Conservation (phyloP, 2,329 filamentous ascomycete species). For the Diaporthe sp. region DNA sequence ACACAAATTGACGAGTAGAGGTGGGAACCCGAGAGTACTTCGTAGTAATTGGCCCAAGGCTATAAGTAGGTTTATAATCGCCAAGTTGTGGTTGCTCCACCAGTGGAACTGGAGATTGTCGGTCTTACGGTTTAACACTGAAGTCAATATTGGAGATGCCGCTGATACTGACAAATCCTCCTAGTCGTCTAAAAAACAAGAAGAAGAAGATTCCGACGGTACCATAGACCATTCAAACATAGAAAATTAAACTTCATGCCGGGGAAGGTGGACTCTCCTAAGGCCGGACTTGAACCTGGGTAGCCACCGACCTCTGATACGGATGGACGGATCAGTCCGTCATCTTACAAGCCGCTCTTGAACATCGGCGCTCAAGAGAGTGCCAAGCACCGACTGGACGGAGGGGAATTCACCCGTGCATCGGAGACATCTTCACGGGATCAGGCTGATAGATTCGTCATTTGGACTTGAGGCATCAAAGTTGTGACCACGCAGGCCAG, state of each 20-base stretch:
- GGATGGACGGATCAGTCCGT: not conserved
- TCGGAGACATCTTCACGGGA: not conserved
- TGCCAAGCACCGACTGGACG: not conserved
- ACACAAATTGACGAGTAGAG: not conserved
- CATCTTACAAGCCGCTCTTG: not conserved
- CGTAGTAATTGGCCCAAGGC: not conserved
- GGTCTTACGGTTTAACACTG: not conserved
- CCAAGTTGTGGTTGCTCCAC: slow-evolving; percentile 2
- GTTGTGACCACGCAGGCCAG: not conserved
- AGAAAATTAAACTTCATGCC: not conserved
- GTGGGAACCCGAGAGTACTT: not conserved
- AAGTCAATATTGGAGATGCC: not conserved
- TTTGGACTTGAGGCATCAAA: not conserved
- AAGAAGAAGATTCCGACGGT: too few species aligned
- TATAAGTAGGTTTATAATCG: not conserved
- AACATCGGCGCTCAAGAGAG: not conserved
- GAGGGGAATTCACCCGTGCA: not conserved
- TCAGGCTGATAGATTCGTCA: not conserved
- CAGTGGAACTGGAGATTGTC: not conserved
- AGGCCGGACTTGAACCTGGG: not conserved
- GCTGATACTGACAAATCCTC: not conserved
- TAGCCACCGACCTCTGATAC: not conserved
- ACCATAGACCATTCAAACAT: too few species aligned
- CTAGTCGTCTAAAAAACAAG: not conserved
- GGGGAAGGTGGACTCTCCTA: not conserved